Conservation (phyloP, 2,329 filamentous ascomycete genomes). For the Fusarium globosum region DNA sequence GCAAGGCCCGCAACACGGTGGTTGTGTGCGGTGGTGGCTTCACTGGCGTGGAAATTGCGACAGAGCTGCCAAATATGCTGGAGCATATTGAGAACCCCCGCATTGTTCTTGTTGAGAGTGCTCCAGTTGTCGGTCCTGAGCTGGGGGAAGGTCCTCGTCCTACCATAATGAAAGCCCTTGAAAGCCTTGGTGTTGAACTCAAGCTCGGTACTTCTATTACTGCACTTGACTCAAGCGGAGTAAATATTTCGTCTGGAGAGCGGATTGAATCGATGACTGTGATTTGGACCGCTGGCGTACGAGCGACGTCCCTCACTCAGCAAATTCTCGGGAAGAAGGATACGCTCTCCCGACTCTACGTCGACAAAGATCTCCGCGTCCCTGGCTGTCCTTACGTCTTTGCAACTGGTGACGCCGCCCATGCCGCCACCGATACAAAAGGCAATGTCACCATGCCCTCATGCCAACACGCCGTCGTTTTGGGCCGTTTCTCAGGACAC, state of each 20-base stretch:
- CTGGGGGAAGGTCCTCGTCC: constrained; percentile 50
- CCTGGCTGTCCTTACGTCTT: not conserved
- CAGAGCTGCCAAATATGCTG: constrained; percentile 48
- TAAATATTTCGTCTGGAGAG: constrained; percentile 47
- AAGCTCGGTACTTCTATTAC: constrained; percentile 45
- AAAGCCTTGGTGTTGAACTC: constrained; percentile 44
- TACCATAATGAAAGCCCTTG: constrained; percentile 47
- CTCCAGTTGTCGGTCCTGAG: constrained; percentile 46
- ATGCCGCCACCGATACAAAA: constrained; percentile 36
- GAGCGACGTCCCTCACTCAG: constrained; percentile 47
- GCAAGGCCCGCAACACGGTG: constrained; percentile 48
- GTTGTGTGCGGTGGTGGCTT: constrained; percentile 51
- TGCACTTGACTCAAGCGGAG: constrained; percentile 39
- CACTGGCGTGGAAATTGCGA: constrained; percentile 49
- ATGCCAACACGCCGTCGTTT: constrained; percentile 52
- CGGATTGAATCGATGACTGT: constrained; percentile 48
- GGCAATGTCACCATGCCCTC: constrained; percentile 51
- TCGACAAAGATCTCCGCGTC: constrained; percentile 16
- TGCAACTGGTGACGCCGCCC: constrained; percentile 50
- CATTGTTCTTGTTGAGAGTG: constrained; percentile 47
- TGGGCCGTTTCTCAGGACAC: constrained; percentile 50
- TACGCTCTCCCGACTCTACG: not conserved
- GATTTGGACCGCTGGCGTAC: constrained; percentile 53
- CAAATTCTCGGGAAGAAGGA: constrained; percentile 49
- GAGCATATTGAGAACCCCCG: not conserved